Evolutionary conservation across 768 basidiomycete species (phyloP).

Genomic region (Pluteus cervinus): DNA sequence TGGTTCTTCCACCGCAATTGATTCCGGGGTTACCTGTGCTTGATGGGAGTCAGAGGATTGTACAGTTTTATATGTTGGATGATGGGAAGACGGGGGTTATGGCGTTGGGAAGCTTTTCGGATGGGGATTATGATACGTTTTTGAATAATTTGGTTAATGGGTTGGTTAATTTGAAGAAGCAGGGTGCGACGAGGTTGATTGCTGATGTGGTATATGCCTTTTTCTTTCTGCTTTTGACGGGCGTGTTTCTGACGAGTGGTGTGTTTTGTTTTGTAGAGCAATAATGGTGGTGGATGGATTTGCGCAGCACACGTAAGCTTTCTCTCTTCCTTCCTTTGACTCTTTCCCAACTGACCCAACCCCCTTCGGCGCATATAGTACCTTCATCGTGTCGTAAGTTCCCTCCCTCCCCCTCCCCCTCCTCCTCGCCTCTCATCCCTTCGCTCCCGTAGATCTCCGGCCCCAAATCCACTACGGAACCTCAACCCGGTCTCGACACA

Average conservation of each 20-base stretch:
- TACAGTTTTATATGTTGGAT: conserved; percentile 49
- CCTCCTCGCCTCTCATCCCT: conserved; percentile 1
- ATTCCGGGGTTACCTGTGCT: conserved; percentile 32
- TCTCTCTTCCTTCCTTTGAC: neutral
- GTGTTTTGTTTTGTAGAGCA: conserved; percentile 24
- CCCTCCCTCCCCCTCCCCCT: conserved; percentile 1
- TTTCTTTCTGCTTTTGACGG: conserved; percentile 1
- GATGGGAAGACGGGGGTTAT: conserved; percentile 50
- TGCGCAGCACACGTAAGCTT: conserved; percentile 54
- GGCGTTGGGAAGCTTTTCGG: conserved; percentile 54
- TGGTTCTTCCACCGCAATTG: conserved; percentile 33
- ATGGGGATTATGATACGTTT: conserved; percentile 33
- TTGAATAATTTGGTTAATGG: conserved; percentile 38
- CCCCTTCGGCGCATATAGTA: conserved; percentile 29
- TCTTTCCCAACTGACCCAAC: conserved; percentile 4
- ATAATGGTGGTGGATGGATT: conserved; percentile 52
- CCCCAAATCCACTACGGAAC: conserved; percentile 42
- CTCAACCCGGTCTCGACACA: conserved; percentile 51
- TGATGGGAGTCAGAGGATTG: conserved; percentile 41
- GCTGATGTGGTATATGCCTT: conserved; percentile 47
- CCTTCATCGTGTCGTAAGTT: conserved; percentile 38
- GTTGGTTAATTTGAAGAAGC: conserved; percentile 35
- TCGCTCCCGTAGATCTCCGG: conserved; percentile 36
- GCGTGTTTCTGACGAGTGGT: no score
- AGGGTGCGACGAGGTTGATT: conserved; percentile 46